Conservation (phyloP, 768 basidiomycete genomes). For the Lactifluus echinatus region DNA sequence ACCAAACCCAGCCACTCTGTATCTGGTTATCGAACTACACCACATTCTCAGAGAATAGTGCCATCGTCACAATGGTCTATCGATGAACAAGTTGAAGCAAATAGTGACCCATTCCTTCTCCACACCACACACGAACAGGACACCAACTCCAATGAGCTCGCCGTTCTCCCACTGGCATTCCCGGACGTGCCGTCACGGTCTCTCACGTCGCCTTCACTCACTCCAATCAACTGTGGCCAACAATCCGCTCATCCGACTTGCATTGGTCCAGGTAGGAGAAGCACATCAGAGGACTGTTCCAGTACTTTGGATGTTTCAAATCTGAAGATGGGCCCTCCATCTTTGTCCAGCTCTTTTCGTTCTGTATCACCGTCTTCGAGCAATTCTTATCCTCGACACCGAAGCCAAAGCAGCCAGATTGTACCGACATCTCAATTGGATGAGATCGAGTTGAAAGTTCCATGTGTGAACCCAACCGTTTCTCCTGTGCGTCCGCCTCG, state of each 20-base stretch:
- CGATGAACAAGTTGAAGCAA: neutral
- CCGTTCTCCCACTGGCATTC: neutral
- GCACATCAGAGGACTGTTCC: neutral
- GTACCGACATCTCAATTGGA: conserved; percentile 15
- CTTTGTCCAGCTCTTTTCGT: neutral
- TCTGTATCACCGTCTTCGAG: neutral
- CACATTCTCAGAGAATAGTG: conserved; percentile 15
- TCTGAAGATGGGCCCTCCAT: neutral
- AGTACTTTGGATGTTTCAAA: neutral
- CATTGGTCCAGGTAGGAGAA: neutral
- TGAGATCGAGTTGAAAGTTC: conserved; percentile 2
- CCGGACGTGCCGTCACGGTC: neutral
- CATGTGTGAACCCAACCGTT: neutral
- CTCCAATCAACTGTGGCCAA: neutral
- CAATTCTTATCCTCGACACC: neutral
- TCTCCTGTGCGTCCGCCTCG: neutral
- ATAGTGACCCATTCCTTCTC: neutral
- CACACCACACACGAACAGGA: no score
- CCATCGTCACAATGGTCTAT: conserved; percentile 15
- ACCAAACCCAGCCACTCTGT: neutral
- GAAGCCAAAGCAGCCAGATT: conserved; percentile 4
- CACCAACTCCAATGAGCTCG: no score
- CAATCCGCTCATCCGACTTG: neutral
- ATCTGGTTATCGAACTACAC: neutral
- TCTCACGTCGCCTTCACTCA: neutral